phyloP scores from a whole-genome alignment of 441 rosid species.

The Breynia disticha region DNA sequence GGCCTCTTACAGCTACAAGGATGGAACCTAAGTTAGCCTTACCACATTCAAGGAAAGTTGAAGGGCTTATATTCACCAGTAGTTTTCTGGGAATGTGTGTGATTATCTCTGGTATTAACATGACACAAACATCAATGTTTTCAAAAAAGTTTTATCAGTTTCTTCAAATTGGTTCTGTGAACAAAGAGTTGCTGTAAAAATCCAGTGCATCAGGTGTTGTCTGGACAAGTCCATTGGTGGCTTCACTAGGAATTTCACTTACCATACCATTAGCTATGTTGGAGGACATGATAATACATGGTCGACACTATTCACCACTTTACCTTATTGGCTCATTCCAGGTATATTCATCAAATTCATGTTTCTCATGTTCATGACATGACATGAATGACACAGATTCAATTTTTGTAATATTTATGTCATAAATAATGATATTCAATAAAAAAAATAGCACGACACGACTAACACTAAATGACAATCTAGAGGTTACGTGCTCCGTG shows the following conservation, averaged over 20 bases:
- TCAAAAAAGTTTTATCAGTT: background rate
- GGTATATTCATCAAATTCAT: conserved; percentile 22
- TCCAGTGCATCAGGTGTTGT: conserved; percentile 55
- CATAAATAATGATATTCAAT: no score
- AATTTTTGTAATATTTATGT: no score
- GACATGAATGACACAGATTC: no score
- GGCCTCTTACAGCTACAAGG: conserved; percentile 34
- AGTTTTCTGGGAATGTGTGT: conserved; percentile 36
- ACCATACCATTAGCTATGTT: conserved; percentile 67
- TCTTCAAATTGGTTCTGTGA: no score
- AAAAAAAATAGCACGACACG: no score
- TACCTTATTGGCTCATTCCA: conserved; percentile 56
- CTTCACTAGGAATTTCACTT: conserved; percentile 60
- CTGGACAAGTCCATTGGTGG: conserved; percentile 67
- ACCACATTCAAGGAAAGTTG: conserved; percentile 26
- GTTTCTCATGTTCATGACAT: background rate
- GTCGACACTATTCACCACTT: conserved; percentile 53
- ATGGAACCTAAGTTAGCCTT: conserved; percentile 34
- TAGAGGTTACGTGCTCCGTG: no score
- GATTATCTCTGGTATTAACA: conserved; percentile 28
- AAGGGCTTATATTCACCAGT: conserved; percentile 22
- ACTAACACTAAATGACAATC: no score
- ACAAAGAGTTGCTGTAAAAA: background rate
- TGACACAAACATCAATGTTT: background rate
- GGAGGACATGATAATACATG: conserved; percentile 59